phyloP scores from a whole-genome alignment of 2,329 filamentous ascomycete genomes.

The Furcasterigmium furcatum region DNA sequence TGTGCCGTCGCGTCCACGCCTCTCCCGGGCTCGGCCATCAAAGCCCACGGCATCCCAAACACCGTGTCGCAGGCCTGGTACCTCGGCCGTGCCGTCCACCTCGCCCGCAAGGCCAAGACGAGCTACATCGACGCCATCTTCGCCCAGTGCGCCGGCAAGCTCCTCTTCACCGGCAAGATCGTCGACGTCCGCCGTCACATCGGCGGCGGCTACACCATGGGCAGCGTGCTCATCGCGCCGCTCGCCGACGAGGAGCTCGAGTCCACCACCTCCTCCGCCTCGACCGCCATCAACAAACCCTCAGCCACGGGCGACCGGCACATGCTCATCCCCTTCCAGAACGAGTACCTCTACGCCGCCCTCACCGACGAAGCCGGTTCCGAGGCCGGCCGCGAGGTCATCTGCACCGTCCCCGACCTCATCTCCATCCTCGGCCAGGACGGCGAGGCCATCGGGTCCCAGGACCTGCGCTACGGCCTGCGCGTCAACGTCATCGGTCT shows the following conservation, averaged over 20 bases:
- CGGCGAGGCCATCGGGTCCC: slow-evolving; percentile 46
- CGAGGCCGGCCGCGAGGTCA: slow-evolving; percentile 21
- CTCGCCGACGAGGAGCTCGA: slow-evolving; percentile 21
- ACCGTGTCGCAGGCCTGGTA: slow-evolving; percentile 30
- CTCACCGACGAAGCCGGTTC: slow-evolving; percentile 24
- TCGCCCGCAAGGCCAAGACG: slow-evolving; percentile 22
- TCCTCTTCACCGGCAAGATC: slow-evolving; percentile 37
- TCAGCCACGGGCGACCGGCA: slow-evolving; percentile 16
- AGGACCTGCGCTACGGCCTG: slow-evolving; percentile 48
- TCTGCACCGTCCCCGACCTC: slow-evolving; percentile 31
- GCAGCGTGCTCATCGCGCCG: slow-evolving; percentile 29
- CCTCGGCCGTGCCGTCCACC: slow-evolving; percentile 24
- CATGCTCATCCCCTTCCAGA: slow-evolving; percentile 37
- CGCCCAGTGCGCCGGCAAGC: slow-evolving; percentile 23
- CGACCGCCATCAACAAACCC: slow-evolving; percentile 7
- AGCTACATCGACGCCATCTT: slow-evolving; percentile 22
- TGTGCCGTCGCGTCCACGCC: slow-evolving; percentile 31
- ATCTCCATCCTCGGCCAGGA: slow-evolving; percentile 36
- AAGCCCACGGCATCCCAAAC: slow-evolving; percentile 26
- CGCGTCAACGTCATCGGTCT: slow-evolving; percentile 47
- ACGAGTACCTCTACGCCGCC: slow-evolving; percentile 35
- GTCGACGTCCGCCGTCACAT: slow-evolving; percentile 33
- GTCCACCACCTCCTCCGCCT: slow-evolving; percentile 5
- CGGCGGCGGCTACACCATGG: slow-evolving; percentile 36
- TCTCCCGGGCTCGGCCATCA: slow-evolving; percentile 26